Conservation (phyloP, 768 basidiomycete species). For the Mycena sanguinolenta region DNA sequence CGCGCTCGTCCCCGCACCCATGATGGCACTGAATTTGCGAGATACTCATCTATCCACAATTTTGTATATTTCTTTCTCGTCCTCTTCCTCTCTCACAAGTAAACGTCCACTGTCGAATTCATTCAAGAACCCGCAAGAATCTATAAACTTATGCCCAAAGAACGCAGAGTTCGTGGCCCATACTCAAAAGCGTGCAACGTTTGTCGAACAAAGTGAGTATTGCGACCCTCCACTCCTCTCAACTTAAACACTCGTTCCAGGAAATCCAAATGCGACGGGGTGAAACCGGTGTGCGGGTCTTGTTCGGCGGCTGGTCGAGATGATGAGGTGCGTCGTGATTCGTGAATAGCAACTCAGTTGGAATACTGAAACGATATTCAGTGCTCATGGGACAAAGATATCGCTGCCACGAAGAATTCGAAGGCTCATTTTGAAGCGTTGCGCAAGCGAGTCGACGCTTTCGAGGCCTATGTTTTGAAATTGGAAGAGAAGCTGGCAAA, state of each 20-base stretch:
- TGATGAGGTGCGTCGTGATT: slow-evolving; percentile 11
- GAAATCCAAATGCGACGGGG: slow-evolving; percentile 36
- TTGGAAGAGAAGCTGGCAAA: slow-evolving; percentile 27
- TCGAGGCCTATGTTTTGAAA: slow-evolving; percentile 22
- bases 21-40: no score
- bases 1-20: no score
- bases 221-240: not conserved
- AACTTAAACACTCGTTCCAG: not conserved
- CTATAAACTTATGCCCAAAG: not conserved
- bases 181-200: not conserved
- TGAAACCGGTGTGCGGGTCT: slow-evolving; percentile 31
- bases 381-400: slow-evolving; percentile 33
- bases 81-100: no score
- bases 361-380: not conserved
- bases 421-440: slow-evolving; percentile 37
- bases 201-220: not conserved
- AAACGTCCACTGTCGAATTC: no score
- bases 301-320: slow-evolving; percentile 26
- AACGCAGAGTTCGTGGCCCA: not conserved
- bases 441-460: slow-evolving; percentile 19
- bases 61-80: no score
- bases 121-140: no score
- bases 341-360: no score
- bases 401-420: not conserved
- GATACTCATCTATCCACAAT: no score